A percentile compares a stretch with the other conserved stretches of the same genome.
These are phyloP conservation scores for Ganoderma meredithae DNA, from an alignment of 1,284 basidiomycete species.

Conservation along the genomic window DNA sequence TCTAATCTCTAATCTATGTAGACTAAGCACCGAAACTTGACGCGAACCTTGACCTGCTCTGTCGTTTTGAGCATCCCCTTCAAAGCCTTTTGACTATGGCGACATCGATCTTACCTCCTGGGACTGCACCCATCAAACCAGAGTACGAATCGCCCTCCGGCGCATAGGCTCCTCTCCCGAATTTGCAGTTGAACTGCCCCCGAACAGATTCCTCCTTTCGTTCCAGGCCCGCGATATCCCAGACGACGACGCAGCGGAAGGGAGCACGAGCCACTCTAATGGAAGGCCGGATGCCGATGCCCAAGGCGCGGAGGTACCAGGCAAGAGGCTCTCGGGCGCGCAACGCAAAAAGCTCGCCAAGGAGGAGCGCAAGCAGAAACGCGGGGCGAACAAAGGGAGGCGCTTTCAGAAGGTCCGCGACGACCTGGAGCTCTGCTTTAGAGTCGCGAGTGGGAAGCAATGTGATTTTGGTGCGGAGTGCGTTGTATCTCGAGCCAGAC, in stretches of 20 bases:
- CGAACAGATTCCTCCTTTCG: slow-evolving; percentile 65
- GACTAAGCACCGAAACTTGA: too few relatives aligned
- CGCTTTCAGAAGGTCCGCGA: slow-evolving; percentile 76
- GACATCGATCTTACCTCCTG: slow-evolving; percentile 44
- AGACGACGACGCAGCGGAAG: slow-evolving; percentile 85
- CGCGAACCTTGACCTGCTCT: not conserved
- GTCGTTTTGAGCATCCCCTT: not conserved
- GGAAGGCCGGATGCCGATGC: slow-evolving; percentile 40
- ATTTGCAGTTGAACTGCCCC: slow-evolving; percentile 7
- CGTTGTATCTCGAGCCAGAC: slow-evolving; percentile 36
- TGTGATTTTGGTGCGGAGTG: slow-evolving; percentile 75
- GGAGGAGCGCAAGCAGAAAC: slow-evolving; percentile 74
- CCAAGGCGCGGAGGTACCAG: slow-evolving; percentile 34
- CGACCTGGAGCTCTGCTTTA: slow-evolving; percentile 80
- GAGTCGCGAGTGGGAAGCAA: slow-evolving; percentile 64
- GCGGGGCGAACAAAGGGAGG: slow-evolving; percentile 82
- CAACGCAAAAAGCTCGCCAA: slow-evolving; percentile 57
- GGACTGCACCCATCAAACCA: slow-evolving; percentile 78
- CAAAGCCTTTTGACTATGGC: not conserved
- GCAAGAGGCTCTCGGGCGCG: slow-evolving; percentile 40
- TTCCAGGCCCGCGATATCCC: slow-evolving; percentile 47
- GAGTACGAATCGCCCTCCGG: slow-evolving; percentile 57
- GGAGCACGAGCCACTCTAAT: slow-evolving; percentile 52
- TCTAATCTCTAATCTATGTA: not conserved
- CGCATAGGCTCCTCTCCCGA: slow-evolving; percentile 9